Evolutionary conservation across 2,329 filamentous ascomycete genomes (phyloP).

Genomic region (Aspergillus ustus): DNA sequence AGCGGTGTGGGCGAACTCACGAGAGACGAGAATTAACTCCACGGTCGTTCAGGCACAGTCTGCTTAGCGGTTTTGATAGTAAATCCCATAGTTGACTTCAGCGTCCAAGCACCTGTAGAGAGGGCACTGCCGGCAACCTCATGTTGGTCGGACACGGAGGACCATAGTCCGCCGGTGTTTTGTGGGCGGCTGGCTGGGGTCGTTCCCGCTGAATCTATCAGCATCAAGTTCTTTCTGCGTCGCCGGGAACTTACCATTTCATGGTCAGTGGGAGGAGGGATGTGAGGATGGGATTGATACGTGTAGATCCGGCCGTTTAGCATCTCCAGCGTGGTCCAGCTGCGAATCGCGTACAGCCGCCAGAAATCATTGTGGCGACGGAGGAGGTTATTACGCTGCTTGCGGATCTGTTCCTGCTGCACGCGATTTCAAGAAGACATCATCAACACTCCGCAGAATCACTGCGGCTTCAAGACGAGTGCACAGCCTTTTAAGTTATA

Average conservation of each 20-base stretch:
- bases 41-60: background rate
- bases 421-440: no score
- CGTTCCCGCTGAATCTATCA: slow-evolving; percentile 12
- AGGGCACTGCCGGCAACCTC: background rate
- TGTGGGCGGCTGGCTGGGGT: slow-evolving; percentile 15
- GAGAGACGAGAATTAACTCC: background rate
- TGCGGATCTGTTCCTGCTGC: slow-evolving; percentile 1
- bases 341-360: slow-evolving; percentile 21
- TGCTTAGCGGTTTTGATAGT: background rate
- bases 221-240: background rate
- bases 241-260: slow-evolving; percentile 9
- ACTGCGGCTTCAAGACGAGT: no score
- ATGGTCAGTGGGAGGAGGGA: slow-evolving; percentile 6
- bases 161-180: slow-evolving; percentile 18
- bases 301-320: slow-evolving; percentile 21
- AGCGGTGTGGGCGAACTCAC: no score
- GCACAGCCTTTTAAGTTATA: no score
- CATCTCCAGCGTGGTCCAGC: slow-evolving; percentile 20
- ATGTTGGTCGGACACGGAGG: background rate
- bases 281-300: slow-evolving; percentile 15
- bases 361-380: slow-evolving; percentile 21
- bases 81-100: background rate
- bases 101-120: background rate
- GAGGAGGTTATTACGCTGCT: slow-evolving; percentile 20
- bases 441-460: no score